Evolutionary conservation across 768 basidiomycete species (phyloP), one percentile per base, ranked within the genome.

Genomic region (Coprinellus aureogranulatus): DNA sequence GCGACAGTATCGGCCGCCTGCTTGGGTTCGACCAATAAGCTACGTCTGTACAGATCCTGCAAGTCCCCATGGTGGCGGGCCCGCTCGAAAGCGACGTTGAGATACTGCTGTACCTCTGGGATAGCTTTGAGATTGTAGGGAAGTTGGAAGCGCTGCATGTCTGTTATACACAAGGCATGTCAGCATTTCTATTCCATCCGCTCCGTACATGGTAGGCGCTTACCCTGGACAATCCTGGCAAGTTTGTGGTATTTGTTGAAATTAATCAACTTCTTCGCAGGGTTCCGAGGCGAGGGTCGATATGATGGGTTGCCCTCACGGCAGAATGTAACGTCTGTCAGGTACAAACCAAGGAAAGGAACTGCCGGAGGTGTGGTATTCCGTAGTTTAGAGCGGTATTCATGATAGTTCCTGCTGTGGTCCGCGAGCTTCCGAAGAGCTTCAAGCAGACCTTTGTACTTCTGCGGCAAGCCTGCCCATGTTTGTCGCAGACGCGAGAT

Each of bases 171-270:
- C 42, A 28, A 14, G 23, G 11, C 11, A 31, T 20, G 22, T 52
- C 31, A 52, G 18, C 31, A 27, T n/a, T 11, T 5, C 49, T 2
- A 11, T 34, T 20, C 58, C 37, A n/a, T 18, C 20, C 20, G 27
- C 18, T n/a, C 40, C 18, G n/a, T 14, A 31, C 23, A 42, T 26
- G 34, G 0, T 25, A 40, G 37, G 31, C 0, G 52, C 72, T 65
- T 62, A 84, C 90, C 90, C 77, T 90, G 87, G 44, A 94, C 82
- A 63, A 96, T 93, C 65, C 87, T 80, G 31, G 89, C 89, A 58
- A 95, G 80, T 68, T 92, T 96, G 67, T 90, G 89, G 65, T 97
- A 98, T 71, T 97, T 96, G 72, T 95, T 96, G 67, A 97, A 94
- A 72, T 99, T 99, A 68, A 98, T 80, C 39, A 99, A 74, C 64